Evolutionary conservation across 495 filamentous ascomycete genomes (phyloP).

Genomic region (Penicillium samsonianum): DNA sequence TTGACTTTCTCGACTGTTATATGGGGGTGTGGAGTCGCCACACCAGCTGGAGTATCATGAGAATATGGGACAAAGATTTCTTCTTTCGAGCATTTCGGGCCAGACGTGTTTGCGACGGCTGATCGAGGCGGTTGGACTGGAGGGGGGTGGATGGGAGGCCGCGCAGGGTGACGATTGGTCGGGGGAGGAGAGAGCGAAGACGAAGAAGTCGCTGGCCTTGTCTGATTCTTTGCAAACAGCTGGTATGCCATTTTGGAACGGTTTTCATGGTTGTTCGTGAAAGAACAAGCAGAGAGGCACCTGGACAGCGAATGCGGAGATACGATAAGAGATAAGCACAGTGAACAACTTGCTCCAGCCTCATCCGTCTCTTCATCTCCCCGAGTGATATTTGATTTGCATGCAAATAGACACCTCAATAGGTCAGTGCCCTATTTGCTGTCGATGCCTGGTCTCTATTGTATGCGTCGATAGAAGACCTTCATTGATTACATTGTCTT

Average conservation of each 20-base stretch:
- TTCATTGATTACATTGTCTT: slow-evolving; percentile 3
- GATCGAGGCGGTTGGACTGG: slow-evolving; percentile 28
- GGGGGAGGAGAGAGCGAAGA: slow-evolving; percentile 24
- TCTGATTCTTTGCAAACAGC: slow-evolving; percentile 41
- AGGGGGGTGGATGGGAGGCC: slow-evolving; percentile 39
- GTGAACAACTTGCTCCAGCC: slow-evolving; percentile 27
- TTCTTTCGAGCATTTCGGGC: slow-evolving; percentile 29
- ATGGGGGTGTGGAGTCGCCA: slow-evolving; percentile 42
- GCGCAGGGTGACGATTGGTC: slow-evolving; percentile 11
- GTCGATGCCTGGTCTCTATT: not conserved
- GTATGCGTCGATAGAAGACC: not conserved
- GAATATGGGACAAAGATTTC: slow-evolving; percentile 39
- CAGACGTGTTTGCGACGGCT: slow-evolving; percentile 27
- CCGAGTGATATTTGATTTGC: slow-evolving; percentile 3
- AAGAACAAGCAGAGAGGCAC: slow-evolving; percentile 12
- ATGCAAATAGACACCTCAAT: slow-evolving; percentile 18
- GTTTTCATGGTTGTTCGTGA: slow-evolving; percentile 1
- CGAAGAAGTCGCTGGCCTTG: slow-evolving; percentile 30
- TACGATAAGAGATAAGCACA: slow-evolving; percentile 45
- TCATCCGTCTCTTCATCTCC: slow-evolving; percentile 12
- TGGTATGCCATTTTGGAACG: slow-evolving; percentile 41
- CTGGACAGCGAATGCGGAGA: slow-evolving; percentile 36
- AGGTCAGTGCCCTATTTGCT: slow-evolving; percentile 14
- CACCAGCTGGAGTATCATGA: slow-evolving; percentile 29
- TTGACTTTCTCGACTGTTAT: slow-evolving; percentile 60